These are phyloP conservation scores for Skeletonema costatum DNA, from an alignment of 108 stramenopile species.

Conservation along the genomic window DNA sequence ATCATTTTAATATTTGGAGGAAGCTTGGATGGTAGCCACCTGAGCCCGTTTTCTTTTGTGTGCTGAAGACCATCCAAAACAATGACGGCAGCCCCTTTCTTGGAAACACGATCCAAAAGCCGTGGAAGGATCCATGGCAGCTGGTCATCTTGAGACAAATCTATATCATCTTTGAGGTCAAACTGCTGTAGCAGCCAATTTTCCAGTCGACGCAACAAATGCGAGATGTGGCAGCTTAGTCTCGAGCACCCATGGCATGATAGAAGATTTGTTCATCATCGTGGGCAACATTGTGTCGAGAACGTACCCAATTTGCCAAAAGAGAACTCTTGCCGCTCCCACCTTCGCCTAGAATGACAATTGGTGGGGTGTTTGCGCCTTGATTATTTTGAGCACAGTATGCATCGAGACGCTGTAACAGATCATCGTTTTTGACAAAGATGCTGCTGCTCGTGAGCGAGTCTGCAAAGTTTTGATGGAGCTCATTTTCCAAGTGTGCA, in stretches of 20 bases:
- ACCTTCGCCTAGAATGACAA: conserved; percentile 44
- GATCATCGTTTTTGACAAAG: conserved; percentile 2
- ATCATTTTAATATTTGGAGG: background rate
- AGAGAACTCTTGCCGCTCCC: conserved; percentile 61
- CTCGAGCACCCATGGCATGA: conserved; percentile 58
- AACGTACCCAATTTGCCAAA: conserved; percentile 56
- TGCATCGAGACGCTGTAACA: background rate
- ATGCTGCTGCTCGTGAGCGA: background rate
- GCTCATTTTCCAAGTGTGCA: conserved; percentile 34
- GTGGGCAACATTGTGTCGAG: background rate
- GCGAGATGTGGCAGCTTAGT: conserved; percentile 29
- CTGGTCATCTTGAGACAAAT: conserved; percentile 41
- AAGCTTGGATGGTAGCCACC: background rate
- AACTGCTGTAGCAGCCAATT: conserved; percentile 44
- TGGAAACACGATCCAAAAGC: conserved; percentile 62
- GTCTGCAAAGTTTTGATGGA: conserved; percentile 31
- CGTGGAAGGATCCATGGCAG: conserved; percentile 74
- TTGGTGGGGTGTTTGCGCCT: background rate
- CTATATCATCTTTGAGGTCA: conserved; percentile 39
- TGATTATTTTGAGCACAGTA: background rate
- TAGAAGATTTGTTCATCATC: conserved; percentile 35
- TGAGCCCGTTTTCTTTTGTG: conserved; percentile 39
- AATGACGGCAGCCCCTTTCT: conserved; percentile 63
- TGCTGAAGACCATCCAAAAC: conserved; percentile 70
- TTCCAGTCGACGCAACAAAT: conserved; percentile 47